phyloP scores from a whole-genome alignment of 2,329 filamentous ascomycete genomes.

The Aureobasidium sp. region DNA sequence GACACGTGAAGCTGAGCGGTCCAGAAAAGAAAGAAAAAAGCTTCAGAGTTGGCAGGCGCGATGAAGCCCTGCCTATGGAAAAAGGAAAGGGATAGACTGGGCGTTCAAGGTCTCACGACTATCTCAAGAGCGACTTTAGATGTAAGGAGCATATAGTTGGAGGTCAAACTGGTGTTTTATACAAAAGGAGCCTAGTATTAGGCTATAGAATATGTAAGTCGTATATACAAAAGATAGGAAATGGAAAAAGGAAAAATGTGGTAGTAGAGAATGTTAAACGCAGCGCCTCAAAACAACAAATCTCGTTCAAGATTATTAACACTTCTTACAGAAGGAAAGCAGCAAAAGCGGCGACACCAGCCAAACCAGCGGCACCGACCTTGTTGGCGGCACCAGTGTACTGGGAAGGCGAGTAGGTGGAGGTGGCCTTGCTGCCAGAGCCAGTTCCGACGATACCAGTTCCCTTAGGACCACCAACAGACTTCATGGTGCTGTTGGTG shows the following conservation, averaged over 20 bases:
- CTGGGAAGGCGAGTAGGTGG: not conserved
- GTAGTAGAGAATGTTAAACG: not conserved
- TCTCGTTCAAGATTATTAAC: not conserved
- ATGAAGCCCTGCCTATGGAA: not conserved
- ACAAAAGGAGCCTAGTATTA: not conserved
- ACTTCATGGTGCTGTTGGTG: constrained; percentile 7
- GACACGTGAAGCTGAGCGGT: not conserved
- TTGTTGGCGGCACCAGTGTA: constrained; percentile 16
- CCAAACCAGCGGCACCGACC: constrained; percentile 8
- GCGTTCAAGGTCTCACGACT: not conserved
- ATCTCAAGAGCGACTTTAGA: not conserved
- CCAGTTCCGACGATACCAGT: constrained; percentile 4
- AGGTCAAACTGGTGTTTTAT: not conserved
- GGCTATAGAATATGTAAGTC: not conserved
- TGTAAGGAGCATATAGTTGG: not conserved
- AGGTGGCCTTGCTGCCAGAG: constrained; percentile 6
- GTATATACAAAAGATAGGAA: constrained; percentile 12
- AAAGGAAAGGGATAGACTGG: not conserved
- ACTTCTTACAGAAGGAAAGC: constrained; percentile 14
- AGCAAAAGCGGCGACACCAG: constrained; percentile 11
- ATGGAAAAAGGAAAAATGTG: not conserved
- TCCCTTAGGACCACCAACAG: not conserved
- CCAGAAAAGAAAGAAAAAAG: not conserved
- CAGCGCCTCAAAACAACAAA: constrained; percentile 7
- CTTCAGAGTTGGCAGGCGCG: not conserved